Percentiles rank a stretch among this genome's conserved stretches.
Evolutionary conservation across 2,329 filamentous ascomycete species (phyloP).

Genomic region (Cercospora citrullina): DNA sequence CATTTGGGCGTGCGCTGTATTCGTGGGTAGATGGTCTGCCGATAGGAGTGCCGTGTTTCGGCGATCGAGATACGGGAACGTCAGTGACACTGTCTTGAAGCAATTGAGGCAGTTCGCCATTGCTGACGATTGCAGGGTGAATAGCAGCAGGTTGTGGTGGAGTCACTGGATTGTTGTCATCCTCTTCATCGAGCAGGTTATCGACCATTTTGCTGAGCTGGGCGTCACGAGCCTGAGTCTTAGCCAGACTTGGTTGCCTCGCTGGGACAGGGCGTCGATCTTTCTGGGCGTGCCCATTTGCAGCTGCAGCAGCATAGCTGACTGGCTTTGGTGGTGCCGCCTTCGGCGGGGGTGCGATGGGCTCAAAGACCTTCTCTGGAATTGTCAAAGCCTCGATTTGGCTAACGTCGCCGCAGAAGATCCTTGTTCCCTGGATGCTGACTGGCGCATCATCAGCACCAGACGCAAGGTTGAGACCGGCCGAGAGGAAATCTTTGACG

Average conservation of each 20-base stretch:
- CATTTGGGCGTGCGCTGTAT: constrained; percentile 9
- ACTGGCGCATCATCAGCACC: constrained; percentile 43
- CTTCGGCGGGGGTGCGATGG: constrained; percentile 16
- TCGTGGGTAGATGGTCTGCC: constrained; percentile 9
- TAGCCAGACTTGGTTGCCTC: constrained; percentile 20
- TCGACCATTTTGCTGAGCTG: constrained; percentile 61
- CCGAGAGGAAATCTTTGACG: constrained; percentile 62
- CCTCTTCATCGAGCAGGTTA: constrained; percentile 52
- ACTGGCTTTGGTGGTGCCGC: constrained; percentile 29
- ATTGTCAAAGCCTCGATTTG: constrained; percentile 31
- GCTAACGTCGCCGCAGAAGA: constrained; percentile 28
- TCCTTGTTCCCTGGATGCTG: constrained; percentile 28
- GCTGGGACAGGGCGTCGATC: constrained; percentile 17
- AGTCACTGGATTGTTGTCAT: constrained; percentile 49
- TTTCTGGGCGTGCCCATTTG: constrained; percentile 27
- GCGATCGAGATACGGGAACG: constrained; percentile 34
- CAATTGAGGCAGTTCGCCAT: constrained; percentile 42
- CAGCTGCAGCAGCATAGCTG: constrained; percentile 37
- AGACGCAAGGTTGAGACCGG: constrained; percentile 60
- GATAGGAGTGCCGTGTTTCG: constrained; percentile 19
- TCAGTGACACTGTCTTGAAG: constrained; percentile 40
- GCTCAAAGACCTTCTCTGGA: constrained; percentile 47
- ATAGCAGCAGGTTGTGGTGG: constrained; percentile 44
- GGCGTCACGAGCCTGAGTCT: constrained; percentile 40
- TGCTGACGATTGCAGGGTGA: constrained; percentile 35